Conservation (phyloP, 1,139 yeast genomes). For the Candida sp. region DNA sequence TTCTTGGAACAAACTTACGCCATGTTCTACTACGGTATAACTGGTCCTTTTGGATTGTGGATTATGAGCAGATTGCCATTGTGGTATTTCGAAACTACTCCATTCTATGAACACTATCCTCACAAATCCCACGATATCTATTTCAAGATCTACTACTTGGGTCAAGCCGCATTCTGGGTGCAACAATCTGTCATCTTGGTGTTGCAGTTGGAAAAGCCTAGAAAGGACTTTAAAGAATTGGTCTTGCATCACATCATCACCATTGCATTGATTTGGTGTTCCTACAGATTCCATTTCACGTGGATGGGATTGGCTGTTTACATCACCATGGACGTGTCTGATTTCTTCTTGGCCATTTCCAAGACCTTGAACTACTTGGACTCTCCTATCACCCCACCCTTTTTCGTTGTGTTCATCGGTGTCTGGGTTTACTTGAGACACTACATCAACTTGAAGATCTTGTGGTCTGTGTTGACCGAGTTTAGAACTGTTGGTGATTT, state of each 20-base stretch:
- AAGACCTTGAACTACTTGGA: conserved; percentile 86
- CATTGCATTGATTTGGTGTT: conserved; percentile 82
- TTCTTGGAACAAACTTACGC: conserved; percentile 95
- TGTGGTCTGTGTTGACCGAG: conserved; percentile 90
- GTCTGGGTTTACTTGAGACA: conserved; percentile 93
- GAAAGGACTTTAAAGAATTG: conserved; percentile 91
- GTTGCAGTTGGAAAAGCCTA: conserved; percentile 90
- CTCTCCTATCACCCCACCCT: conserved; percentile 63
- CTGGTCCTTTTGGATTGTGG: conserved; percentile 89
- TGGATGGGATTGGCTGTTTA: conserved; percentile 94
- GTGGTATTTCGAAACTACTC: conserved; percentile 88
- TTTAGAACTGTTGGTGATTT: conserved; percentile 85
- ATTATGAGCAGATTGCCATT: conserved; percentile 84
- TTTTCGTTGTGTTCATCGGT: conserved; percentile 67
- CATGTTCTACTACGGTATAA: conserved; percentile 75
- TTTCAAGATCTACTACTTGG: conserved; percentile 82
- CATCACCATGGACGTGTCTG: conserved; percentile 96
- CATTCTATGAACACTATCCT: conserved; percentile 82
- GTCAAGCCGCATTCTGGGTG: conserved; percentile 98
- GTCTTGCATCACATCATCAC: conserved; percentile 95
- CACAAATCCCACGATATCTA: conserved; percentile 74
- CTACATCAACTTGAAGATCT: conserved; percentile 74
- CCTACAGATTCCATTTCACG: conserved; percentile 96
- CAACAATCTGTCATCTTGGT: conserved; percentile 88
- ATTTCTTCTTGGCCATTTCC: conserved; percentile 83